Evolutionary conservation across 1,139 yeast species (phyloP).

Genomic region (Meyerozyma smithsonii): DNA sequence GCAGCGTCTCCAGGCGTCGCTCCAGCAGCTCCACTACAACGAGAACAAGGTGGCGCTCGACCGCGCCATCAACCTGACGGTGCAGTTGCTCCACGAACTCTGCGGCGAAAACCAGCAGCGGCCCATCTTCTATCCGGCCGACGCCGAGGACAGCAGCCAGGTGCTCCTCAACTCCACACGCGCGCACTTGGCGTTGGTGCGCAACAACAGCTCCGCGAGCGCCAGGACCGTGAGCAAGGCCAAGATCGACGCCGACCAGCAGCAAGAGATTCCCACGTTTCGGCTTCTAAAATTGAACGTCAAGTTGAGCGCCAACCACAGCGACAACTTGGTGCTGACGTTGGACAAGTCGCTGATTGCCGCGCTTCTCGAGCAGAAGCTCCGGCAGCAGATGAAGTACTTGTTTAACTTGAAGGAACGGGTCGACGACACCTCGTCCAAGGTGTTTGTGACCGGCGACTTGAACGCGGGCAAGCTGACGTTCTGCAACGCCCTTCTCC

Average conservation of each 20-base stretch:
- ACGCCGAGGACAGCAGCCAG: slow-evolving; percentile 26
- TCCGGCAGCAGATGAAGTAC: slow-evolving; percentile 61
- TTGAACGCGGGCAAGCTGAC: slow-evolving; percentile 95
- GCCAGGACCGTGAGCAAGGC: slow-evolving; percentile 28
- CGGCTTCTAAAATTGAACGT: slow-evolving; percentile 61
- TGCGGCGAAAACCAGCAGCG: slow-evolving; percentile 51
- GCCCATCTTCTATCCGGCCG: slow-evolving; percentile 65
- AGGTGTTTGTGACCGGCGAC: slow-evolving; percentile 95
- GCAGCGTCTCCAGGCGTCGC: slow-evolving; percentile 35
- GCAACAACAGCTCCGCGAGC: slow-evolving; percentile 33
- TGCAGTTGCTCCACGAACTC: slow-evolving; percentile 50
- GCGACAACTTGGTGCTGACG: slow-evolving; percentile 40
- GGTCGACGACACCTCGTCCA: slow-evolving; percentile 87
- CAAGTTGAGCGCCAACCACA: slow-evolving; percentile 48
- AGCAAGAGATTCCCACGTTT: slow-evolving; percentile 36
- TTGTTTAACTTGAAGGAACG: slow-evolving; percentile 72
- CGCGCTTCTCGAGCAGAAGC: slow-evolving; percentile 58
- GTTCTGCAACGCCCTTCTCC: slow-evolving; percentile 84
- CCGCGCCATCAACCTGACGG: slow-evolving; percentile 54
- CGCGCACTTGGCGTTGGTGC: slow-evolving; percentile 48
- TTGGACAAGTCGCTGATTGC: slow-evolving; percentile 67
- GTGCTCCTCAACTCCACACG: slow-evolving; percentile 40
- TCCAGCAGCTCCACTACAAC: slow-evolving; percentile 67
- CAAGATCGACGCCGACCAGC: slow-evolving; percentile 15
- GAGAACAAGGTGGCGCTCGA: slow-evolving; percentile 61